Evolutionary conservation across 2,329 filamentous ascomycete species (phyloP), one percentile per base, ranked within the genome.

Genomic region (Pseudocercospora fuligena): DNA sequence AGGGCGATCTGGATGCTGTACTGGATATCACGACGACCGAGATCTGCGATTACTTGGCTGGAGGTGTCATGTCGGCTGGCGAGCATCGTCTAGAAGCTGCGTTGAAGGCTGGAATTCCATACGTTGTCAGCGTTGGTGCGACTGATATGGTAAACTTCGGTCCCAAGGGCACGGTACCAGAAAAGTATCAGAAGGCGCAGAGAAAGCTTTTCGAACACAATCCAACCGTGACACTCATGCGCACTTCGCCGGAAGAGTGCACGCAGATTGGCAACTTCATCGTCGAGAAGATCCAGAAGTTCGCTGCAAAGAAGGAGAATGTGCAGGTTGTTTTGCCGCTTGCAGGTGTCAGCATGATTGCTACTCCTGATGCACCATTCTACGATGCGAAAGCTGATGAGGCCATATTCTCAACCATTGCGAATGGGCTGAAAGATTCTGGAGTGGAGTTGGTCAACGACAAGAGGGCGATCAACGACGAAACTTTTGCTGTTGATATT

Each of bases 11-110:
- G 1, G 88, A 91, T 72, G 90, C 86, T 0, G 84, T 92, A 0
- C 78, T 92, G 3, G 90, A 92, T 73, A 77, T 92, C n/a, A 92
- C 90, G 0, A 92, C 89, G 0, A 90, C 89, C 0, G 90, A 92
- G 73, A 83, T 91, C 19, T 86, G 86, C 51, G 90, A 92, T 72
- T 79, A 87, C 56, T 69, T 91, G 0, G 84, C 86, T 16, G 90
- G 88, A 0, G 89, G 90, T 0, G 82, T 87, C 2, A 84, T 92
- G 79, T 84, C 83, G 31, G 89, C 89, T 0, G 88, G 87, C 0
- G 78, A 82, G 1, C 73, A 79, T 5, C 81, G 90, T 23, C 80
- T 92, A 1, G 82, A 85, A 23, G 87, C 87, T 0, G 88, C 87
- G 0, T 82, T 85, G 0, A 78, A 81, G 66, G 82, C 80, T 1